Evolutionary conservation across 2,329 filamentous ascomycete species (phyloP), one percentile per base, ranked within the genome.

Genomic region (Taxawa tesnikishii): DNA sequence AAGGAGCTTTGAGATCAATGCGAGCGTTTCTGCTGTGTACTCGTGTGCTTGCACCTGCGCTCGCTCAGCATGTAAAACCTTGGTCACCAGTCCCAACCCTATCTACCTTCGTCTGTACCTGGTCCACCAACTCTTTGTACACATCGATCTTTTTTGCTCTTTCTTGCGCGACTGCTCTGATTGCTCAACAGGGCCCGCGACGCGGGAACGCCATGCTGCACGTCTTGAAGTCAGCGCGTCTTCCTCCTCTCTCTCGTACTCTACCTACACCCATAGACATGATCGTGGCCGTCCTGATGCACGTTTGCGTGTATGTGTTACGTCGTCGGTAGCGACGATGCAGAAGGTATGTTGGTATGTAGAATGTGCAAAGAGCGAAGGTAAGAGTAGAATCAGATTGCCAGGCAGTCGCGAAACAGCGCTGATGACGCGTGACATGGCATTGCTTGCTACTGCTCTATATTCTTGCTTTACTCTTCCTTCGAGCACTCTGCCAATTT

Each of bases 121-220:
- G 59, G 32, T 70, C 63, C 41, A 87, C 82, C 26, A 94, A 63
- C 8, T 69, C 60, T 43, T 73, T 76, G 58, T 94, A 94, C 41
- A 75, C 71, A 36, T 67, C 61, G 48, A 94, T 93, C 55, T 80
- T 80, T 44, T 74, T 71, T 75, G 66, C 55, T 92, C 83, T 54
- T 76, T 72, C 43, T 74, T 67, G 36, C 72, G 71, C 50, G 81
- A 73, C 51, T 83, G 74, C 46, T 81, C 75, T 45, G 79, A 80
- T 47, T 68, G 64, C 39, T 62, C 58, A 33, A 59, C 62, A 46
- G 68, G 64, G 40, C 69, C 66, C 18, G 57, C 48, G 23, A 52
- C 48, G 50, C 85, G 81, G 49, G 73, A 55, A 92, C 70, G 52
- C 83, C 84, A 70, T 94, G 87, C 84, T 94, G 60, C 38, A 44